These are phyloP conservation scores for Athelia sp. DNA, from an alignment of 1,284 basidiomycete genomes.

Conservation along the genomic window DNA sequence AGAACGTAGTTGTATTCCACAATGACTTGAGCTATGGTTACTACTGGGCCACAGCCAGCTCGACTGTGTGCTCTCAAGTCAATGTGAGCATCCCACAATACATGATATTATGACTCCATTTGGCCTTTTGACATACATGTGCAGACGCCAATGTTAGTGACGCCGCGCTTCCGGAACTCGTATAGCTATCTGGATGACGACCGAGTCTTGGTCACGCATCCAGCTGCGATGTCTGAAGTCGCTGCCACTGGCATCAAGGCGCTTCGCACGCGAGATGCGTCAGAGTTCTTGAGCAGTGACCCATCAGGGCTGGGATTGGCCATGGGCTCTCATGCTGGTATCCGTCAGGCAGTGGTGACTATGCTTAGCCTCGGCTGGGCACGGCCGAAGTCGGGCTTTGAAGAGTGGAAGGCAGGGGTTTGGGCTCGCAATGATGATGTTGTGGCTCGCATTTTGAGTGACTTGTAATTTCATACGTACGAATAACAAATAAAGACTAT, in stretches of 20 bases:
- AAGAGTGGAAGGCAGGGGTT: not conserved
- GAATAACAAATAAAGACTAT: no score
- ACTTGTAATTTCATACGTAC: no score
- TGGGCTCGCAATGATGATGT: not conserved
- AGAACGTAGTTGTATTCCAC: conserved; percentile 25
- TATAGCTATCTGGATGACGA: conserved; percentile 32
- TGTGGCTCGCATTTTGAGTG: no score
- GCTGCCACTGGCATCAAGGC: conserved; percentile 28
- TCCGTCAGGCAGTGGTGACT: conserved; percentile 9
- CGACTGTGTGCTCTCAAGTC: conserved; percentile 30
- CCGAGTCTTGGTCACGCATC: conserved; percentile 28
- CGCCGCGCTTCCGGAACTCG: conserved; percentile 24
- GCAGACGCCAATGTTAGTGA: conserved; percentile 31
- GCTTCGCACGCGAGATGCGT: conserved; percentile 22
- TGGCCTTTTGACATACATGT: not conserved
- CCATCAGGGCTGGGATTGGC: not conserved
- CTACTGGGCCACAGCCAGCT: conserved; percentile 31
- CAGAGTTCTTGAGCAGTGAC: conserved; percentile 11
- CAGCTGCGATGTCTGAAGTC: conserved; percentile 31
- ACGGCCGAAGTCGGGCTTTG: not conserved
- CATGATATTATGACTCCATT: conserved; percentile 7
- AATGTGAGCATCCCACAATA: no score
- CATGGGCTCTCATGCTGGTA: conserved; percentile 6
- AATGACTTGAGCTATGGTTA: conserved; percentile 25
- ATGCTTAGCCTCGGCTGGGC: conserved; percentile 7